phyloP scores from a whole-genome alignment of 1,284 basidiomycete genomes.

The Neonothopanus nambi region DNA sequence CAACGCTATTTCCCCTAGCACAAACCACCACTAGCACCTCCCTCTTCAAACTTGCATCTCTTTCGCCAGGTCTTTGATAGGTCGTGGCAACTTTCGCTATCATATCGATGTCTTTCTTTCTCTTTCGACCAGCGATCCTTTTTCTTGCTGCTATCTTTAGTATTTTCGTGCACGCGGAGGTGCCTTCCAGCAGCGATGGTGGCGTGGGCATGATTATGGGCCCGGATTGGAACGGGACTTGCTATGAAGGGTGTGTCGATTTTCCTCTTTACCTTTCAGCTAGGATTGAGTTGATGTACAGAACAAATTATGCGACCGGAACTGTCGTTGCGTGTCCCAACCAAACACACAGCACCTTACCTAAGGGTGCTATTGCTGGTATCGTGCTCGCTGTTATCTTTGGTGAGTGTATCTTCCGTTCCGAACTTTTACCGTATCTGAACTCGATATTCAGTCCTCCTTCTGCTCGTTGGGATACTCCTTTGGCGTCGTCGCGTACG shows the following conservation, averaged over 20 bases:
- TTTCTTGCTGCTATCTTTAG: conserved; percentile 3
- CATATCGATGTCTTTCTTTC: conserved; percentile 7
- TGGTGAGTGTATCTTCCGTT: not conserved
- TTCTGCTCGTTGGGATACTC: conserved; percentile 1
- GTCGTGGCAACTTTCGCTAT: not conserved
- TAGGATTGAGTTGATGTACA: not conserved
- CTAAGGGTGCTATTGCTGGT: conserved; percentile 2
- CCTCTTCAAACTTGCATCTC: not conserved
- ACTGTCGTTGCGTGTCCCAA: conserved; percentile 1
- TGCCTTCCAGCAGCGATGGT: not conserved
- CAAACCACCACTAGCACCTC: not conserved
- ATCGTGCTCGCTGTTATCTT: conserved; percentile 6
- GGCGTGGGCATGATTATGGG: conserved; percentile 4
- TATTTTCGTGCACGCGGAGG: conserved; percentile 3
- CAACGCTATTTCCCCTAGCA: not conserved
- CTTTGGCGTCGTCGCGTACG: conserved; percentile 10
- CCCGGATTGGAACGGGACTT: conserved; percentile 6
- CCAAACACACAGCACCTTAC: not conserved
- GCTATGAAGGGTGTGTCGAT: conserved; percentile 7
- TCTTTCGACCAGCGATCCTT: conserved; percentile 5
- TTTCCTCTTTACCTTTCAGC: too few species aligned
- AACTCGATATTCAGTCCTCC: not conserved
- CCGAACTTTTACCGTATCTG: not conserved
- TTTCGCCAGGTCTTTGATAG: too few species aligned
- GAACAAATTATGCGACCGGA: not conserved